Conservation (phyloP, 1,284 basidiomycete genomes). For the Leccinum griseonigrum region DNA sequence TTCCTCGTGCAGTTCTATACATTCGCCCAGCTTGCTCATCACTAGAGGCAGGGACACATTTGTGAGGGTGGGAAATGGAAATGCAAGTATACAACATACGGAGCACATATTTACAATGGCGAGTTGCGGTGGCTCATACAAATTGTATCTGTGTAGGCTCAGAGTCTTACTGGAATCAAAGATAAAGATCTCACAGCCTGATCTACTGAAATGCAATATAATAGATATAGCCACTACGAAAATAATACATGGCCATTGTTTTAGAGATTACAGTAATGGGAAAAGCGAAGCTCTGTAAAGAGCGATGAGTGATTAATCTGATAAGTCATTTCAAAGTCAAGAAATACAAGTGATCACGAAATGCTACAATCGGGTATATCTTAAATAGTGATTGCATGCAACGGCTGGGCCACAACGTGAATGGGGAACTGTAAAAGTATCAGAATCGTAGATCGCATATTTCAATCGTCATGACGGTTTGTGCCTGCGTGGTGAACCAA, state of each 20-base stretch:
- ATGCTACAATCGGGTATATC: slow-evolving; percentile 24
- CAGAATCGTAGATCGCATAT: slow-evolving; percentile 1
- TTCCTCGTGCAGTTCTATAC: too few species aligned
- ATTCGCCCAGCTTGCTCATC: too few species aligned
- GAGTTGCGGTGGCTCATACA: not conserved
- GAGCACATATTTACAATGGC: not conserved
- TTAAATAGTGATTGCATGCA: slow-evolving; percentile 14
- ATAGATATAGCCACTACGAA: not conserved
- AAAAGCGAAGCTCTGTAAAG: not conserved
- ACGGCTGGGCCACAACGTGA: not conserved
- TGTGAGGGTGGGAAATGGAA: not conserved
- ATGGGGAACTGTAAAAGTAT: not conserved
- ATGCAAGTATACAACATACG: not conserved
- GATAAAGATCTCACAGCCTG: not conserved
- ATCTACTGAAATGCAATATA: not conserved
- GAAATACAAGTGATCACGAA: slow-evolving; percentile 2
- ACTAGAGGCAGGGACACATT: not conserved
- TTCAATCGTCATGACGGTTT: slow-evolving; percentile 22
- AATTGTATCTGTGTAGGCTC: too few species aligned
- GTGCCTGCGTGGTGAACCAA: slow-evolving; percentile 33
- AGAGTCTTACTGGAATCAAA: too few species aligned
- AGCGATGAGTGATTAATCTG: not conserved
- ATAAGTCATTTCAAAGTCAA: not conserved
- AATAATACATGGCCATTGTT: not conserved
- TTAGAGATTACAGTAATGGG: not conserved